Evolutionary conservation across 495 filamentous ascomycete genomes (phyloP).

Genomic region (Hypoxylon subgilvum): DNA sequence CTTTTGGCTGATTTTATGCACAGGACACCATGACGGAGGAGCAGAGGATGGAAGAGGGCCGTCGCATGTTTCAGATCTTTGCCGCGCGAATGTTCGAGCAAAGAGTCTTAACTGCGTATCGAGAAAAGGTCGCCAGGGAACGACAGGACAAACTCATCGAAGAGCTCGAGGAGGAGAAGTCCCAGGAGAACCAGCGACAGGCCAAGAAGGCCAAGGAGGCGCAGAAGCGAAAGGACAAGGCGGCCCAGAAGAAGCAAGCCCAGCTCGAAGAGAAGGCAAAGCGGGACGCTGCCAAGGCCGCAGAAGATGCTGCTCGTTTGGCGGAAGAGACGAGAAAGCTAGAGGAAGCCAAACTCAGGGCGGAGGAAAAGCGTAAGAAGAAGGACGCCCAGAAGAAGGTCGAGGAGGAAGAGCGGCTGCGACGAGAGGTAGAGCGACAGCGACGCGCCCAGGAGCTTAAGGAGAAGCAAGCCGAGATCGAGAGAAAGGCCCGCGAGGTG

Average conservation of each 20-base stretch:
- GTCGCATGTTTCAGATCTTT: conserved; percentile 99
- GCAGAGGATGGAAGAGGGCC: conserved; percentile 97
- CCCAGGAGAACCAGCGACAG: conserved; percentile 74
- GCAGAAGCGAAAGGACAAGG: conserved; percentile 90
- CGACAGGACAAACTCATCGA: conserved; percentile 89
- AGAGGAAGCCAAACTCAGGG: conserved; percentile 78
- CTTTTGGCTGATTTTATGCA: conserved; percentile 42
- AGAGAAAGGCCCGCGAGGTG: conserved; percentile 75
- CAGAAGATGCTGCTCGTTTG: conserved; percentile 79
- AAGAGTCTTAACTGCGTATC: conserved; percentile 92
- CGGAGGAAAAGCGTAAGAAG: conserved; percentile 89
- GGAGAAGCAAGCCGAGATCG: conserved; percentile 81
- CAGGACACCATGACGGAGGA: conserved; percentile 97
- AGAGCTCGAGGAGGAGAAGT: conserved; percentile 84
- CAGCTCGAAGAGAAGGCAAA: conserved; percentile 89
- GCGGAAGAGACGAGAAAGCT: conserved; percentile 78
- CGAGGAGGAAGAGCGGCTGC: conserved; percentile 81
- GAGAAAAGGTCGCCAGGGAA: conserved; percentile 92
- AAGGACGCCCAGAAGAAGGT: conserved; percentile 91
- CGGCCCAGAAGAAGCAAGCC: conserved; percentile 78
- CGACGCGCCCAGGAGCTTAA: conserved; percentile 79
- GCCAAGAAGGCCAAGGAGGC: conserved; percentile 94
- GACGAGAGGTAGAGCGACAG: conserved; percentile 80
- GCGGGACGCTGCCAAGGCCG: conserved; percentile 85
- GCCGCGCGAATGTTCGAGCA: conserved; percentile 99